phyloP scores from a whole-genome alignment of 2,329 filamentous ascomycete genomes.

The Exophiala alcalophila region DNA sequence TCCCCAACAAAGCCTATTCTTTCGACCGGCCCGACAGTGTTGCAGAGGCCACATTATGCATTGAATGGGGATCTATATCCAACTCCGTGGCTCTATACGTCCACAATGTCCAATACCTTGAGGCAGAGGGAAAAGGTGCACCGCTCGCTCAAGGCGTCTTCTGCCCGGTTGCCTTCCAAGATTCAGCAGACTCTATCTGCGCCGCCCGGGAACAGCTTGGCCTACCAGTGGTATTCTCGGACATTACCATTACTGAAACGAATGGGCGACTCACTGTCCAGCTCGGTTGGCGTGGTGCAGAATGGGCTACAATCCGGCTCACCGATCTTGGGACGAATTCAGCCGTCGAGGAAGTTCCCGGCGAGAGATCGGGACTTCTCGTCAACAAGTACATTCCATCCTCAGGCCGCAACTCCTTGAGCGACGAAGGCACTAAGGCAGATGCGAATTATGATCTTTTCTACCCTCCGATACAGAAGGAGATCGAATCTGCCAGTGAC shows the following conservation, averaged over 20 bases:
- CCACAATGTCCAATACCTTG: conserved; percentile 58
- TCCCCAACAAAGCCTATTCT: conserved; percentile 43
- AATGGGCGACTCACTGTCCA: background rate
- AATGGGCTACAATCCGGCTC: background rate
- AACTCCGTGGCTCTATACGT: conserved; percentile 60
- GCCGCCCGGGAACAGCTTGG: conserved; percentile 60
- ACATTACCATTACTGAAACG: conserved; percentile 17
- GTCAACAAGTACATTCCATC: background rate
- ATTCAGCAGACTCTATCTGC: conserved; percentile 57
- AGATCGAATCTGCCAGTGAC: too few species aligned
- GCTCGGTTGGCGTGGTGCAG: background rate
- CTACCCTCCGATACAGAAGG: too few species aligned
- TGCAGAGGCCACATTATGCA: conserved; percentile 43
- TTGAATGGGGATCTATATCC: conserved; percentile 52
- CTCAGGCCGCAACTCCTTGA: background rate
- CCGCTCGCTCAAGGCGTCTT: conserved; percentile 55
- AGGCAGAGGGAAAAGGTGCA: conserved; percentile 47
- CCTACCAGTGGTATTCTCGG: conserved; percentile 57
- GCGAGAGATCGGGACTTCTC: background rate
- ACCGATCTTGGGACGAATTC: background rate
- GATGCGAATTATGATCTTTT: too few species aligned
- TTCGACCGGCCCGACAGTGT: conserved; percentile 47
- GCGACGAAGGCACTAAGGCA: too few species aligned
- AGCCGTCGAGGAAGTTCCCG: background rate
- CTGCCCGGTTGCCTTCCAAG: conserved; percentile 58